Base-by-base conservation (phyloP, 352 stramenopile genomes). In the Pythium vanterpoolii region DNA sequence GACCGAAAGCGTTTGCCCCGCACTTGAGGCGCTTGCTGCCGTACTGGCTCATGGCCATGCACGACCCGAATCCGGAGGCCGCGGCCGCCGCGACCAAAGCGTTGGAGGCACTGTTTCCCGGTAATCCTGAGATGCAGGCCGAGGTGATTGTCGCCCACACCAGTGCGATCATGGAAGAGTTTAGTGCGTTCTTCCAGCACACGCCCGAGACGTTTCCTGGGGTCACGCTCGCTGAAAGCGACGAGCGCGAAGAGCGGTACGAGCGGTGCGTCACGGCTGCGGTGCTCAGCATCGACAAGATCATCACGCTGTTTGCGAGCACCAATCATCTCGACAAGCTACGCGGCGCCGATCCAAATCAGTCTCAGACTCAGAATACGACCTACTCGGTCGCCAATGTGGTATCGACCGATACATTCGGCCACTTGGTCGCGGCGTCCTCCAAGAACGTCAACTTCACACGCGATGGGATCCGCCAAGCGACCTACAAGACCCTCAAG, bases 381-480 rank as follows among this genome's bases (percentile, higher is more conserved):
- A n/a, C n/a, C n/a, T 74, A 70, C 39, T 77, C 79, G 0, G 70
- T 90, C 39, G 76, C 75, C 2, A 64, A 59, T 2, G 69, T 92
- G 0, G 67, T 90, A 13, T 79, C 71, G 1, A 82, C 77, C 0
- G 77, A 88, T 55, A 80, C 82, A 36, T 90, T 93, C 43, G 70
- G 58, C 11, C 69, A 67, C 3, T 69, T 91, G 23, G 76, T 77
- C 5, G 78, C 75, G 2, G 66, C 73, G 13, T 73, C 78, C 4
- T 91, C 82, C 0, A 94, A 94, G 69, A 86, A 91, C 48, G 58
- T 72, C 19, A 90, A 83, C 44, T 94, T 94, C 43, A 78, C 82
- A 21, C 76, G 82, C 23, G 80, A 87, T 38, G 72, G 63, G 49
- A 79, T 94, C 31, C 74, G 84, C 23, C 85, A 77, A 56, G 77